A percentile compares a stretch with the other conserved stretches of the same genome.
These are phyloP conservation scores for Colletotrichum sp. DNA, from an alignment of 2,329 filamentous ascomycete species.

Conservation along the genomic window DNA sequence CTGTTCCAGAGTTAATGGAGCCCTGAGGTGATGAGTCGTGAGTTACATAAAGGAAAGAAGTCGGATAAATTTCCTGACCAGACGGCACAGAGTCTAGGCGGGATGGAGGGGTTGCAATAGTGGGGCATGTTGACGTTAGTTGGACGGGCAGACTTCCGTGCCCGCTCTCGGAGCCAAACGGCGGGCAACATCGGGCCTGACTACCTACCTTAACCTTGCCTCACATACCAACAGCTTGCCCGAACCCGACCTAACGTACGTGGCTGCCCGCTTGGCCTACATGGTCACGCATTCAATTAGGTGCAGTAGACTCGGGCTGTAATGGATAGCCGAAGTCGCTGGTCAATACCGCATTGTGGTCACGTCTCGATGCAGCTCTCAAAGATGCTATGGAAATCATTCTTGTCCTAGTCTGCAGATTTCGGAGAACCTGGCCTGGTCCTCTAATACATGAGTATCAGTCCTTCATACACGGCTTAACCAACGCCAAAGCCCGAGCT, in stretches of 20 bases:
- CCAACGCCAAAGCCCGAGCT: background rate
- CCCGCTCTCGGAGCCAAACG: conserved; percentile 15
- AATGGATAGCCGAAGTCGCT: background rate
- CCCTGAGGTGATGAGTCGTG: background rate
- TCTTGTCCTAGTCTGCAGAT: conserved; percentile 8
- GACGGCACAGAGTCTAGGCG: background rate
- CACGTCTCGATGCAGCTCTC: background rate
- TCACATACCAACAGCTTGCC: background rate
- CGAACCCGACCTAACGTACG: background rate
- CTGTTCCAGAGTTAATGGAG: background rate
- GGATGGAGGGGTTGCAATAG: conserved; percentile 11
- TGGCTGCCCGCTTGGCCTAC: background rate
- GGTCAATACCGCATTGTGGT: background rate
- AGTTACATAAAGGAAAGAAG: conserved; percentile 4
- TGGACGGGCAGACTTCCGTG: background rate
- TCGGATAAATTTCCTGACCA: background rate
- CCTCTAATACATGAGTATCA: background rate
- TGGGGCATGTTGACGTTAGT: conserved; percentile 16
- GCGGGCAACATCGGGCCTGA: conserved; percentile 5
- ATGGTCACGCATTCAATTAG: background rate
- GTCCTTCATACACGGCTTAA: conserved; percentile 6
- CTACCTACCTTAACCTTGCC: background rate
- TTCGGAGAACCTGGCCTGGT: background rate
- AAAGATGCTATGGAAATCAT: background rate
- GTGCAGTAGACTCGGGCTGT: background rate